These are phyloP conservation scores for Fennellomyces sp. DNA, from an alignment of 371 early-diverging fungal species.

Conservation along the genomic window DNA sequence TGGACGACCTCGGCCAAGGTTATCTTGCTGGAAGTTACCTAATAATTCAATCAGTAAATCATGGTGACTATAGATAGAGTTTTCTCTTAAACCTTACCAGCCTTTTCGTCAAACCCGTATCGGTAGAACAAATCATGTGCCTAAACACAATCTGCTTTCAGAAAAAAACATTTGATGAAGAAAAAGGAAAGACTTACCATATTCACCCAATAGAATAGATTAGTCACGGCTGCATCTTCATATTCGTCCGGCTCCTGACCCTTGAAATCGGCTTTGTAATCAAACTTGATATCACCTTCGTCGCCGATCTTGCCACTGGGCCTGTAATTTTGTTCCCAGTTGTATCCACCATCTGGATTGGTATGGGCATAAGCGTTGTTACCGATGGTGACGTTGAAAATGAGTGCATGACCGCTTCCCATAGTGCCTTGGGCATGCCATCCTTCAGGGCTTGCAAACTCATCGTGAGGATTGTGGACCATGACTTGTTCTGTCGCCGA, in stretches of 20 bases:
- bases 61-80: not conserved
- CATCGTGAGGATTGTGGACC: constrained; percentile 75
- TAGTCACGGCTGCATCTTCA: constrained; percentile 87
- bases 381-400: constrained; percentile 72
- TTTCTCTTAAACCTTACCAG: constrained; percentile 55
- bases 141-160: no score
- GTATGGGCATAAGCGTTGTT: constrained; percentile 58
- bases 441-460: constrained; percentile 75
- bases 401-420: constrained; percentile 37
- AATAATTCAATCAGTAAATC: not conserved
- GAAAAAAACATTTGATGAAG: not conserved
- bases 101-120: constrained; percentile 93
- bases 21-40: constrained; percentile 92
- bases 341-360: constrained; percentile 49
- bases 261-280: constrained; percentile 74
- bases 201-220: constrained; percentile 96
- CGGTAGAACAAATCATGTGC: constrained; percentile 85
- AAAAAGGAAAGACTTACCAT: constrained; percentile 28
- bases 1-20: constrained; percentile 75
- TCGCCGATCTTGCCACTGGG: constrained; percentile 63
- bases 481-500: constrained; percentile 65
- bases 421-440: constrained; percentile 67
- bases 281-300: constrained; percentile 64
- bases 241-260: constrained; percentile 71
- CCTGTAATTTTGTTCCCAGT: constrained; percentile 73